Evolutionary conservation across 192 early-diverging fungal genomes (phyloP).

Genomic region (Entophlyctis luteolus): DNA sequence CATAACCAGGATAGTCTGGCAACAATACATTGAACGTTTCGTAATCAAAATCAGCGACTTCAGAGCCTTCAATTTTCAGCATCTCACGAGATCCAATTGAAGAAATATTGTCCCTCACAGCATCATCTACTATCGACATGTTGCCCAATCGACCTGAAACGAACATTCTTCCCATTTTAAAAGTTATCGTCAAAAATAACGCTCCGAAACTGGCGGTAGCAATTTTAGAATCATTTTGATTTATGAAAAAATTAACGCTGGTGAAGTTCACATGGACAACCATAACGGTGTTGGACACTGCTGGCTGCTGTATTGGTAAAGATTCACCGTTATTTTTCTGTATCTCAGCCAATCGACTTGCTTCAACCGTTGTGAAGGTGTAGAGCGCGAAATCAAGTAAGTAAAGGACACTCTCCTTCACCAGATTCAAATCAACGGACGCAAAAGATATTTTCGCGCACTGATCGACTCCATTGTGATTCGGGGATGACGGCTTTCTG

Average conservation of each 20-base stretch:
- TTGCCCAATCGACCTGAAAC: constrained; percentile 47
- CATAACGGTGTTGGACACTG: constrained; percentile 53
- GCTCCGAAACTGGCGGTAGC: constrained; percentile 71
- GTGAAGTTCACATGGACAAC: constrained; percentile 65
- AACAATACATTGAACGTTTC: constrained; percentile 68
- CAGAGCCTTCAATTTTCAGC: constrained; percentile 79
- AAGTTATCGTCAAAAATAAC: constrained; percentile 63
- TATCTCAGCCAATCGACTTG: background rate
- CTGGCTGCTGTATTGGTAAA: background rate
- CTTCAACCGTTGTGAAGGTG: constrained; percentile 30
- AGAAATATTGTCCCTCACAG: background rate
- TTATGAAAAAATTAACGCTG: constrained; percentile 77
- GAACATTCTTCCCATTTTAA: constrained; percentile 56
- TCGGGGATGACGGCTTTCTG: constrained; percentile 66
- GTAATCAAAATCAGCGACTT: constrained; percentile 83
- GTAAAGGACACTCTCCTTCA: constrained; percentile 76
- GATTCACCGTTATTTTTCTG: background rate
- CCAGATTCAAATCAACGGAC: constrained; percentile 73
- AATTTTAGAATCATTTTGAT: constrained; percentile 72
- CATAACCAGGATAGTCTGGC: constrained; percentile 76
- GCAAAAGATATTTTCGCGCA: constrained; percentile 76
- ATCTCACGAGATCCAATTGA: constrained; percentile 40
- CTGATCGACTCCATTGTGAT: constrained; percentile 80
- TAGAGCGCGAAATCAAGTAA: constrained; percentile 75
- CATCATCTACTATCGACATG: constrained; percentile 40